Base-by-base conservation (phyloP, 2,329 filamentous ascomycete species). In the Sarocladium kiliense region DNA sequence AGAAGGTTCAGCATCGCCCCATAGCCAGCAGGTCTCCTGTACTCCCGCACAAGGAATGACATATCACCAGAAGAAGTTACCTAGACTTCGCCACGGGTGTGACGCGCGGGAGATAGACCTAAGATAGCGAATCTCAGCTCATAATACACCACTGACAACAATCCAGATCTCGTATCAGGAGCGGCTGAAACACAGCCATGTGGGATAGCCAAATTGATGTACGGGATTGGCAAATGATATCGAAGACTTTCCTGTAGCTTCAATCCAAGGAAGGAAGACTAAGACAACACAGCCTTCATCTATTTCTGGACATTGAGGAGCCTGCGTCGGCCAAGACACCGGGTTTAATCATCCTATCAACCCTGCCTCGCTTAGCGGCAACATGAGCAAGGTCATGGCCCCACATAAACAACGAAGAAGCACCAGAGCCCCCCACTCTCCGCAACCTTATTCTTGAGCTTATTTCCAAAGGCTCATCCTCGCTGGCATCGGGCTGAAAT, bases 121-220 rank as follows among this genome's bases (percentile, higher is more conserved):
- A n/a, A n/a, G n/a, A n/a, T n/a, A n/a, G n/a, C n/a, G n/a, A n/a
- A n/a, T n/a, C n/a, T n/a, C n/a, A n/a, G n/a, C n/a, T n/a, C n/a
- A n/a, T n/a, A n/a, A n/a, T n/a, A n/a, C n/a, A n/a, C n/a, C n/a
- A n/a, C n/a, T n/a, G n/a, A n/a, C n/a, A n/a, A n/a, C n/a, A n/a
- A n/a, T n/a, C n/a, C n/a, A n/a, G n/a, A n/a, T 39, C 53, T 42
- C 39, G 53, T 30, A 44, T 55, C 21, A 45, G 21, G 42, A 39
- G 42, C 44, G 19, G n/a, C 27, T 21, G 21, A 30, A 26, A 12
- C 39, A 39, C 36, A 39, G 36, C 36, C 36, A 39, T 39, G n/a
- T 5, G 41, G 34, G 16, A 27, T 32, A n/a, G n/a, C n/a, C 30
- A 6, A 32, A 32, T 12, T 32, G 30, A 7, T 12, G 30, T 32